Percentiles rank a stretch among this genome's conserved stretches.
phyloP scores from a whole-genome alignment of 2,329 filamentous ascomycete genomes.

The Penicillium sp. region DNA sequence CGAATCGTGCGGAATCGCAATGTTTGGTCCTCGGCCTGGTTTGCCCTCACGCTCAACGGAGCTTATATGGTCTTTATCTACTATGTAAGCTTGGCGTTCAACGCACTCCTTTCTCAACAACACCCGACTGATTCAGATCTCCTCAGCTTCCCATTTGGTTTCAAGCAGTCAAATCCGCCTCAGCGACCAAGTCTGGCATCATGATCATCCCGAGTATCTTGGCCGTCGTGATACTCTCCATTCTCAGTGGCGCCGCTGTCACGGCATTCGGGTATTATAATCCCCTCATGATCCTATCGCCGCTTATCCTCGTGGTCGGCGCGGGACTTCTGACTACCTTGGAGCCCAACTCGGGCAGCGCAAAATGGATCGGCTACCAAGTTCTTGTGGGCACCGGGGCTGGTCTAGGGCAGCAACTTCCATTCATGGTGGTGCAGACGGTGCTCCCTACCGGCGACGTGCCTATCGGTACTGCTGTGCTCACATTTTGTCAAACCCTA shows the following conservation, averaged over 20 bases:
- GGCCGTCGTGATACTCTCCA: slow-evolving; percentile 24
- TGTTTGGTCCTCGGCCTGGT: slow-evolving; percentile 37
- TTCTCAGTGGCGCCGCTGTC: slow-evolving; percentile 27
- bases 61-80: slow-evolving; percentile 42
- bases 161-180: slow-evolving; percentile 33
- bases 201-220: slow-evolving; percentile 34
- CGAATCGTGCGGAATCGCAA: slow-evolving; percentile 41
- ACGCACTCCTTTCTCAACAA: background rate
- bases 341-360: slow-evolving; percentile 22
- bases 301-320: slow-evolving; percentile 28
- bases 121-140: background rate
- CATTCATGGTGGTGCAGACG: slow-evolving; percentile 32
- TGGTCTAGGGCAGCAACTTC: slow-evolving; percentile 32
- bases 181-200: slow-evolving; percentile 32
- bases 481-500: slow-evolving; percentile 34
- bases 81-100: slow-evolving; percentile 28
- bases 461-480: slow-evolving; percentile 29
- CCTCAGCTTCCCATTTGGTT: slow-evolving; percentile 42
- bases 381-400: slow-evolving; percentile 32
- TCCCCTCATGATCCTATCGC: slow-evolving; percentile 32
- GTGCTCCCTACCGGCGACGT: slow-evolving; percentile 27
- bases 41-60: slow-evolving; percentile 39
- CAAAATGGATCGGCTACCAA: slow-evolving; percentile 38
- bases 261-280: slow-evolving; percentile 34
- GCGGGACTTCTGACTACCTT: slow-evolving; percentile 34